phyloP scores from a whole-genome alignment of 106 monocot genomes.

The Dendrobium chrysotoxum region DNA sequence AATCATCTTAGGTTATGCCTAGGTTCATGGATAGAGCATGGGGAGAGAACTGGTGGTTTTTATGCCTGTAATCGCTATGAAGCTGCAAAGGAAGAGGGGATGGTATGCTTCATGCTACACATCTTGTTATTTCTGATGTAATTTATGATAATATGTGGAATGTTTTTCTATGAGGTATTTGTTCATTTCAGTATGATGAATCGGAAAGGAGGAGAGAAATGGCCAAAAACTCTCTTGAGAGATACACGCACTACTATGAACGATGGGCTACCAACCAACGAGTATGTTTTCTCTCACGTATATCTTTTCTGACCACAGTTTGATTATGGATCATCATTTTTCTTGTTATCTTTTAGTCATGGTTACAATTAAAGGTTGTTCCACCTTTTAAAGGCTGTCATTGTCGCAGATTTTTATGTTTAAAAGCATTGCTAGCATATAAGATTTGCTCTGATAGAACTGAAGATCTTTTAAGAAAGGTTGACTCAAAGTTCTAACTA shows the following conservation, averaged over 20 bases:
- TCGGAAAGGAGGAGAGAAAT: constrained; percentile 86
- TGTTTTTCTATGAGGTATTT: neutral
- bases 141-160: neutral
- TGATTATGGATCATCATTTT: neutral
- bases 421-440: neutral
- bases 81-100: constrained; percentile 78
- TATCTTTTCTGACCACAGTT: neutral
- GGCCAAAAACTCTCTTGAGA: constrained; percentile 90
- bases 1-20: constrained; percentile 60
- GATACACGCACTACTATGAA: constrained; percentile 94
- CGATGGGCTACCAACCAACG: constrained; percentile 89
- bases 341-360: neutral
- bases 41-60: constrained; percentile 90
- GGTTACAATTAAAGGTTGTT: neutral
- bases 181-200: constrained; percentile 75
- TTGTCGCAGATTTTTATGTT: neutral
- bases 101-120: constrained; percentile 31
- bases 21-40: constrained; percentile 77
- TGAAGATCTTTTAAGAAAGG: neutral
- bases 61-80: constrained; percentile 92
- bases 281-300: constrained; percentile 21
- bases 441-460: neutral
- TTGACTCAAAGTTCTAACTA: neutral
- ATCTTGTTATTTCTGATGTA: neutral
- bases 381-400: neutral